phyloP scores from a whole-genome alignment of 1,284 basidiomycete species.

The Trichosporon asahii region DNA sequence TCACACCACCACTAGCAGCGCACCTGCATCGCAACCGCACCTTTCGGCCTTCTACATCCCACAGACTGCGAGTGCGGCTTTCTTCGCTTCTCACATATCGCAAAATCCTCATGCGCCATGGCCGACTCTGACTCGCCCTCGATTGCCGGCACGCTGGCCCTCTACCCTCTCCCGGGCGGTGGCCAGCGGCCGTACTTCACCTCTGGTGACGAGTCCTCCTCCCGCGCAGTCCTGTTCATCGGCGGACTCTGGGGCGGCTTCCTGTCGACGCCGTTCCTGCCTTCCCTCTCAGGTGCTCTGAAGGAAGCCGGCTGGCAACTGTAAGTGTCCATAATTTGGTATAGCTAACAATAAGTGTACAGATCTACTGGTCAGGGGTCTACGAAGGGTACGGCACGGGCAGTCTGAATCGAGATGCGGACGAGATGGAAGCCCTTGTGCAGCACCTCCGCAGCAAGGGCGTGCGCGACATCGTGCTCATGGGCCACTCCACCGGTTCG shows the following conservation, averaged over 20 bases:
- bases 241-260: neutral
- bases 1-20: too few species aligned
- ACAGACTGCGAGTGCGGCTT: too few species aligned
- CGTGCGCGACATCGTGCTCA: slow-evolving; percentile 31
- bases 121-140: neutral
- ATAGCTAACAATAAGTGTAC: neutral
- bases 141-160: neutral
- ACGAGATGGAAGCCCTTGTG: neutral
- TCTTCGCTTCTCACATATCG: too few species aligned
- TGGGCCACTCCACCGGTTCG: slow-evolving; percentile 53
- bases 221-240: neutral
- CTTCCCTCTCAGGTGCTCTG: neutral
- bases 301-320: neutral
- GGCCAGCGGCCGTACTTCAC: neutral
- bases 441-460: neutral
- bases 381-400: neutral
- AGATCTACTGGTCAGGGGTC: neutral
- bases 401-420: neutral
- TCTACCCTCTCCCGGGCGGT: neutral
- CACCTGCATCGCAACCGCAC: too few species aligned
- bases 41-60: too few species aligned
- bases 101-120: too few species aligned
- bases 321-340: neutral
- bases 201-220: neutral
- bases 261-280: neutral